Conservation (phyloP, 2,329 filamentous ascomycete genomes). For the Fusarium subglutinans region DNA sequence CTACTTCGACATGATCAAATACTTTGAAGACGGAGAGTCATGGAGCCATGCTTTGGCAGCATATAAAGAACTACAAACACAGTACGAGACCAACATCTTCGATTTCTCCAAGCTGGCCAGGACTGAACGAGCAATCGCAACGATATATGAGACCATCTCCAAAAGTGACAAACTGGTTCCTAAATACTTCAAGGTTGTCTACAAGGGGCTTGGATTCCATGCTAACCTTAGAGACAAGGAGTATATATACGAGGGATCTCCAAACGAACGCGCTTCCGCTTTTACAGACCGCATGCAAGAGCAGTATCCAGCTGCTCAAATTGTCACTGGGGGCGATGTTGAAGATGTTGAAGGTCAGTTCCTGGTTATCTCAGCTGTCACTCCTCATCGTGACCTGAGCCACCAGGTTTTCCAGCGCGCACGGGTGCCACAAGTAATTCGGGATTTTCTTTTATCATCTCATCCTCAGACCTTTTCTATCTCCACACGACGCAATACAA, state of each 20-base stretch:
- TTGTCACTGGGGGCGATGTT: conserved; percentile 73
- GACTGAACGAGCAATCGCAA: conserved; percentile 88
- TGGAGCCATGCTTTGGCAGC: conserved; percentile 89
- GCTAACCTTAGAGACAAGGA: conserved; percentile 84
- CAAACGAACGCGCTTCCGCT: conserved; percentile 77
- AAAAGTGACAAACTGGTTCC: conserved; percentile 82
- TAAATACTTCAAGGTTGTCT: conserved; percentile 91
- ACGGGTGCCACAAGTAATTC: conserved; percentile 81
- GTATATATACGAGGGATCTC: conserved; percentile 87
- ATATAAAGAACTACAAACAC: conserved; percentile 89
- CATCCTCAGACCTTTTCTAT: conserved; percentile 82
- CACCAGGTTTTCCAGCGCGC: conserved; percentile 89
- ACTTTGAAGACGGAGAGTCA: conserved; percentile 93
- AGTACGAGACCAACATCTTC: conserved; percentile 89
- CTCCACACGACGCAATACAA: conserved; percentile 75
- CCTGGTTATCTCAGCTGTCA: conserved; percentile 82
- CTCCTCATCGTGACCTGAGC: conserved; percentile 80
- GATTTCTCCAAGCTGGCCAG: conserved; percentile 93
- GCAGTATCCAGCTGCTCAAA: conserved; percentile 85
- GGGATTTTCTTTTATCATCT: conserved; percentile 86
- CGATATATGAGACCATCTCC: conserved; percentile 87
- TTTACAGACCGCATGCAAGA: conserved; percentile 95
- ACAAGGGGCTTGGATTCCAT: conserved; percentile 90
- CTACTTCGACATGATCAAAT: conserved; percentile 94
- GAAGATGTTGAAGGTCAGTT: conserved; percentile 93